Conservation (phyloP, 768 basidiomycete genomes). For the Trametes coccinea region DNA sequence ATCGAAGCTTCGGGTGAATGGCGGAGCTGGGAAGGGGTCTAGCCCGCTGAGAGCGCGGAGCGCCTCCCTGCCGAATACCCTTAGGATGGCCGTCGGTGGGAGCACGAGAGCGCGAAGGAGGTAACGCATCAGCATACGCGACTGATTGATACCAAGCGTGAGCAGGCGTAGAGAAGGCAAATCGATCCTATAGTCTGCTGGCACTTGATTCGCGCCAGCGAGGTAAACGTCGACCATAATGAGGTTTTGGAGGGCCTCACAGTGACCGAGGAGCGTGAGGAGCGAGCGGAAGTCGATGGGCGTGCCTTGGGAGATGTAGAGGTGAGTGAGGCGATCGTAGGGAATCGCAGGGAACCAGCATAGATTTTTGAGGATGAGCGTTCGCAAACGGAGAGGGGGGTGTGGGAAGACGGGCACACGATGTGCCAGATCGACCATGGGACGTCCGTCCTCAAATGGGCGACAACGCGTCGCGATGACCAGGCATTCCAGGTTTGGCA, state of each 20-base stretch:
- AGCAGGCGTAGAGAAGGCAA: constrained; percentile 10
- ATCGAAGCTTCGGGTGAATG: constrained; percentile 10
- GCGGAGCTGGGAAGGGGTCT: constrained; percentile 11
- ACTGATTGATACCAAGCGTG: constrained; percentile 13
- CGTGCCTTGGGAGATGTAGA: constrained; percentile 11
- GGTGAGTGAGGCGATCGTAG: constrained; percentile 14
- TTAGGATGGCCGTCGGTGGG: constrained; percentile 5
- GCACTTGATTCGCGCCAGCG: neutral
- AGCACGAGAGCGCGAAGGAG: constrained; percentile 10
- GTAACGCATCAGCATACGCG: constrained; percentile 15
- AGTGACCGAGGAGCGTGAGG: constrained; percentile 14
- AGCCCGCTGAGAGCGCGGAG: constrained; percentile 13
- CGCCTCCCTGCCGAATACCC: constrained; percentile 12
- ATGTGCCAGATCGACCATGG: constrained; percentile 6
- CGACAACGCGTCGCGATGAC: constrained; percentile 4
- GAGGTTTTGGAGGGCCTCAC: constrained; percentile 12
- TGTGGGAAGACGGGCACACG: constrained; percentile 5
- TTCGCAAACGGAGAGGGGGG: constrained; percentile 1
- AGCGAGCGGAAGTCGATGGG: constrained; percentile 11
- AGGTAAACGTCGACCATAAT: constrained; percentile 20
- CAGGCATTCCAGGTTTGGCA: constrained; percentile 7
- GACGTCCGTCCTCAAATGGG: constrained; percentile 18
- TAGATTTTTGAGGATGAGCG: constrained; percentile 11
- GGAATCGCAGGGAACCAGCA: constrained; percentile 17
- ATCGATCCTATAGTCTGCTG: neutral